Evolutionary conservation across 2,329 filamentous ascomycete genomes (phyloP).

Genomic region (Ophiostoma tasmaniense): DNA sequence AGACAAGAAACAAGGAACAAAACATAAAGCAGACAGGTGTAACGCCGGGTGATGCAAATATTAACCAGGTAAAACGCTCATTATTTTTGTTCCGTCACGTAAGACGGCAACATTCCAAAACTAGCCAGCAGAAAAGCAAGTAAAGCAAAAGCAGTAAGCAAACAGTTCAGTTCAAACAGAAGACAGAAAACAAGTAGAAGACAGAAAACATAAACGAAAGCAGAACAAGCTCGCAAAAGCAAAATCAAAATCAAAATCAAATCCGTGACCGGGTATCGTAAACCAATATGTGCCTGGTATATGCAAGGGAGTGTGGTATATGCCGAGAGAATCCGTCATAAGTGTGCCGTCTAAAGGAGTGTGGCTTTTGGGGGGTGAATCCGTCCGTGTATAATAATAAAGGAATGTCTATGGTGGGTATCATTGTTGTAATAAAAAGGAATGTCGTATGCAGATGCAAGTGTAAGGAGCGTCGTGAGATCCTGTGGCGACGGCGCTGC

Average conservation of each 20-base stretch:
- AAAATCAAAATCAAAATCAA: slow-evolving; percentile 12
- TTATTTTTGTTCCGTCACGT: background rate
- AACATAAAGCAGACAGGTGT: slow-evolving; percentile 12
- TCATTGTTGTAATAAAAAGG: background rate
- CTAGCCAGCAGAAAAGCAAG: slow-evolving; percentile 16
- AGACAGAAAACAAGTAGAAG: background rate
- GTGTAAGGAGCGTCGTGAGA: slow-evolving; percentile 26
- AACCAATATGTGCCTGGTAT: slow-evolving; percentile 27
- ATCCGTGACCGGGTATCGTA: slow-evolving; percentile 40
- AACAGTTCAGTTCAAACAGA: slow-evolving; percentile 15
- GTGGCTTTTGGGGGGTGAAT: slow-evolving; percentile 22
- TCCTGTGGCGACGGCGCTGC: slow-evolving; percentile 24
- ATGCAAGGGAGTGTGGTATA: slow-evolving; percentile 38
- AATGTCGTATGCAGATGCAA: background rate
- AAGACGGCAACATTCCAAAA: background rate
- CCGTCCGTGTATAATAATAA: background rate
- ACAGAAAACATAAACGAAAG: background rate
- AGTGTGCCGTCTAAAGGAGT: slow-evolving; percentile 25
- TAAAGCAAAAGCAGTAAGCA: background rate
- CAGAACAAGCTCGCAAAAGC: slow-evolving; percentile 8
- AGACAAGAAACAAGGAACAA: background rate
- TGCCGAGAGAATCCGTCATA: slow-evolving; percentile 29
- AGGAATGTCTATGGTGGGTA: slow-evolving; percentile 8
- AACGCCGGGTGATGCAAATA: background rate
- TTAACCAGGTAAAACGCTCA: background rate